These are phyloP conservation scores for Verticillium tricorpus DNA, from an alignment of 2,329 filamentous ascomycete species.

Conservation along the genomic window DNA sequence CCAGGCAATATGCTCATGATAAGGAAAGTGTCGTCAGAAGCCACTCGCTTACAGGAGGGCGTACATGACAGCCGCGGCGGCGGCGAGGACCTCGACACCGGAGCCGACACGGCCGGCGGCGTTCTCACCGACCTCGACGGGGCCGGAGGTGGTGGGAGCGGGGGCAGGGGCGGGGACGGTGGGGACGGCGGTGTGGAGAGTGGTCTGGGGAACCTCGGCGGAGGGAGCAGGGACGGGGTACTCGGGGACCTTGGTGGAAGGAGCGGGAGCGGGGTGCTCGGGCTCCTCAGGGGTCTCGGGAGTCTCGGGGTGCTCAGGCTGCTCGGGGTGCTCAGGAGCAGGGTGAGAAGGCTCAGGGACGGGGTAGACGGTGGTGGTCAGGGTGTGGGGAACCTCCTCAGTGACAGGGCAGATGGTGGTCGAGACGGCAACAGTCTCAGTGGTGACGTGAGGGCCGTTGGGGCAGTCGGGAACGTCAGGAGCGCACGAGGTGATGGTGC, in stretches of 20 bases:
- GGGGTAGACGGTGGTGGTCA: background rate
- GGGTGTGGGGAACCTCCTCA: background rate
- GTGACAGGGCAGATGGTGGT: slow-evolving; percentile 31
- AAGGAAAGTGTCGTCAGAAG: background rate
- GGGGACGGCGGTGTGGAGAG: background rate
- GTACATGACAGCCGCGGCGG: slow-evolving; percentile 2
- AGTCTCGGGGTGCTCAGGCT: background rate
- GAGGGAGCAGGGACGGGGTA: background rate
- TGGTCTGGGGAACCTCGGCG: background rate
- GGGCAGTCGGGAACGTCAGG: slow-evolving; percentile 5
- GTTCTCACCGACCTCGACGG: slow-evolving; percentile 1
- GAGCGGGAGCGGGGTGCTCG: background rate
- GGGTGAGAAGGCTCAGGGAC: background rate
- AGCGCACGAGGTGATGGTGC: slow-evolving; percentile 12
- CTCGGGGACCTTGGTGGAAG: background rate
- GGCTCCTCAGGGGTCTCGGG: background rate
- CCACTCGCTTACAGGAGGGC: slow-evolving; percentile 1
- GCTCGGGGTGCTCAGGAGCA: background rate
- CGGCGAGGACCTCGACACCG: slow-evolving; percentile 1
- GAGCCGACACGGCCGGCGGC: slow-evolving; percentile 3
- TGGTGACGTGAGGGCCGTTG: slow-evolving; percentile 25
- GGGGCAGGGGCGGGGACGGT: background rate
- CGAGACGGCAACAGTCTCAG: slow-evolving; percentile 31
- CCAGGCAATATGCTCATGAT: background rate
- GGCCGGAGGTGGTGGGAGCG: background rate